A percentile compares a stretch with the other conserved stretches of the same genome.
phyloP scores from a whole-genome alignment of 202 grass and related monocot species.

The Digitaria exilis region DNA sequence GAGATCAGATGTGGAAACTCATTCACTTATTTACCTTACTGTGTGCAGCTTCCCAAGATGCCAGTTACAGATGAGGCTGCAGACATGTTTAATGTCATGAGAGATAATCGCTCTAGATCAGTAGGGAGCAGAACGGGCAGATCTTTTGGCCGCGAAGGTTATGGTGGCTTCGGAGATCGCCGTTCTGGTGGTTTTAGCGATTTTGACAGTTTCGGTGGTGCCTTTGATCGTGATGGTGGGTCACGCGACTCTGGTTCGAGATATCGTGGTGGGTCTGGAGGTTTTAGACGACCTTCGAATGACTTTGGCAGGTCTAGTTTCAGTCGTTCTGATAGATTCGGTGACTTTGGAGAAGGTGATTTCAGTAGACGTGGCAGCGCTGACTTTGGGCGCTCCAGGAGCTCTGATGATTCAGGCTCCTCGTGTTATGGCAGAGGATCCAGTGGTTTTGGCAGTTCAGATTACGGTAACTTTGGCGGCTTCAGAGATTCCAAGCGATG shows the following conservation, averaged over 20 bases:
- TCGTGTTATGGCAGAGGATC: conserved; percentile 32
- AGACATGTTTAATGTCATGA: conserved; percentile 61
- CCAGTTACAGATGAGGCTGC: conserved; percentile 45
- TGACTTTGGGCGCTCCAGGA: conserved; percentile 14
- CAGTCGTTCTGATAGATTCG: conserved; percentile 43
- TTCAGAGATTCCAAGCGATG: conserved; percentile 33
- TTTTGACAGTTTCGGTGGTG: conserved; percentile 28
- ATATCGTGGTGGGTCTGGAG: conserved; percentile 38
- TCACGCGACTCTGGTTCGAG: conserved; percentile 41
- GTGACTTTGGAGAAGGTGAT: conserved; percentile 29
- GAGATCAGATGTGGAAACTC: not conserved
- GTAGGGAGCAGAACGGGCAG: conserved; percentile 41
- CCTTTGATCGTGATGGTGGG: conserved; percentile 33
- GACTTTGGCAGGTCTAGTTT: conserved; percentile 48
- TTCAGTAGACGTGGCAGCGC: conserved; percentile 30
- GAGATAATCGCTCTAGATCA: conserved; percentile 46
- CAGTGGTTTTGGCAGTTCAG: conserved; percentile 41
- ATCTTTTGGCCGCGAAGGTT: conserved; percentile 42
- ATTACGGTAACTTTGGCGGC: conserved; percentile 35
- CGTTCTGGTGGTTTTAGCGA: conserved; percentile 35
- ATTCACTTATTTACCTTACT: conserved; percentile 29
- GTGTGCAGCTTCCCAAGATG: conserved; percentile 70
- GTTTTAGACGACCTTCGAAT: conserved; percentile 49
- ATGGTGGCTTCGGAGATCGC: conserved; percentile 37
- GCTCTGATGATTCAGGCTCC: conserved; percentile 37